Evolutionary conservation across 2,329 filamentous ascomycete genomes (phyloP), one percentile per base, ranked within the genome.

Genomic region (Thielaviopsis musarum): DNA sequence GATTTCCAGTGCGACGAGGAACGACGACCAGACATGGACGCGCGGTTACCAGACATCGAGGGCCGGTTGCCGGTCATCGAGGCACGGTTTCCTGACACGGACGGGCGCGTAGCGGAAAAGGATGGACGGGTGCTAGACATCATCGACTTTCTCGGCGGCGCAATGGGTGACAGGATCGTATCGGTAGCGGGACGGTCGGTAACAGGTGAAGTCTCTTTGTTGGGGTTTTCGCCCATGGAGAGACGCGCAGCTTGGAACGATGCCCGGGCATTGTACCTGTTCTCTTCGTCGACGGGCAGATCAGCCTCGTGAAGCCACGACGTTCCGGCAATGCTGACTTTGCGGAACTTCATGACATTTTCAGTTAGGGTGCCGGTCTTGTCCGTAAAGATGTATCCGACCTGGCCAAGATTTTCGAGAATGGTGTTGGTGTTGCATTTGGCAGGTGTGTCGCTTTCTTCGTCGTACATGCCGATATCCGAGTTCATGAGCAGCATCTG

Each of bases 351-450:
- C 91, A 97, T 96, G 12, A 89, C 78, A 65, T 97, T 97, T 66
- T 96, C 90, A 1, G 91, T 97, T 64, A 97, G 74, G 0, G 91
- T 97, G 1, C 91, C 91, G 0, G 91, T 96, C 73, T 96, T 96
- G 70, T 96, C 91, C 0, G 89, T 94, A 66, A 97, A 95, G 21
- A 95, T 81, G 66, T 94, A 93, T 64, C 78, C 88, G 62, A 97
- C 82, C 72, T 96, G 91, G 0, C 91, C 91, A 0, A 96, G 76
- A 66, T 97, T 91, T 67, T 96, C 91, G 62, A 96, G 84, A 67
- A 97, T 96, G 0, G 91, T 96, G 30, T 93, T 95, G 0, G 91
- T 96, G 64, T 91, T 88, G 64, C 90, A 90, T 65, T 88, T 83
- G 65, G 93, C 88, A 0, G 91, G 90, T 0, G 89, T 95, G 66